Evolutionary conservation across 192 early-diverging fungal genomes (phyloP), one percentile per base, ranked within the genome.

Genomic region (Lunasporangiospora selenospora): DNA sequence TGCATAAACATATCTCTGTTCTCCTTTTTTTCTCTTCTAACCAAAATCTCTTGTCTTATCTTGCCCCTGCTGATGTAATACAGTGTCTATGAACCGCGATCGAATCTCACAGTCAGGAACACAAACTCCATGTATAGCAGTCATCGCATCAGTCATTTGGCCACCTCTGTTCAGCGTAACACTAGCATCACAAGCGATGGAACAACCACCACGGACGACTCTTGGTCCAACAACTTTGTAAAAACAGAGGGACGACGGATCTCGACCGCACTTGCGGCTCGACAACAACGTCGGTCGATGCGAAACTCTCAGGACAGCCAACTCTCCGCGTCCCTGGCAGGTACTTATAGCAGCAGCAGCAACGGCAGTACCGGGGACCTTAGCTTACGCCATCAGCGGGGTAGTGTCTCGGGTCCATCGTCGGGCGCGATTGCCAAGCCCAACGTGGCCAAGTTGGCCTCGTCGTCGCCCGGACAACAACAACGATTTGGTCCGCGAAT

Each of bases 241-340:
- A 21, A 33, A 6, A 47, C 46, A 11, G 49, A 50, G 1, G 55
- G 60, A 4, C 48, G 50, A 16, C 60, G 41, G 1, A 61, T 73
- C 13, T 73, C 69, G 2, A 33, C 69, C 0, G 69, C 61, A 5
- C 2, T 62, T 27, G 69, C 69, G 0, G 60, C 55, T 3, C n/a
- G 69, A 11, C 69, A 73, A 39, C 69, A 73, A 12, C 21, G 69
- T 19, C 53, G 69, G 37, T 73, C 69, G 13, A 44, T 73, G 24
- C 39, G 69, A 7, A 29, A 63, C 49, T 63, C 60, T 43, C 69
- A 63, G 23, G 69, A 73, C 27, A 73, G 69, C 18, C 50, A 53
- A 18, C 6, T 4, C 4, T 66, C 55, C 6, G 9, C 26, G 7
- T 38, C 56, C 12, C 7, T 54, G 34, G 29, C 29, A 30, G 38